phyloP scores from a whole-genome alignment of 495 filamentous ascomycete genomes.

The Cladorrhinum samala region DNA sequence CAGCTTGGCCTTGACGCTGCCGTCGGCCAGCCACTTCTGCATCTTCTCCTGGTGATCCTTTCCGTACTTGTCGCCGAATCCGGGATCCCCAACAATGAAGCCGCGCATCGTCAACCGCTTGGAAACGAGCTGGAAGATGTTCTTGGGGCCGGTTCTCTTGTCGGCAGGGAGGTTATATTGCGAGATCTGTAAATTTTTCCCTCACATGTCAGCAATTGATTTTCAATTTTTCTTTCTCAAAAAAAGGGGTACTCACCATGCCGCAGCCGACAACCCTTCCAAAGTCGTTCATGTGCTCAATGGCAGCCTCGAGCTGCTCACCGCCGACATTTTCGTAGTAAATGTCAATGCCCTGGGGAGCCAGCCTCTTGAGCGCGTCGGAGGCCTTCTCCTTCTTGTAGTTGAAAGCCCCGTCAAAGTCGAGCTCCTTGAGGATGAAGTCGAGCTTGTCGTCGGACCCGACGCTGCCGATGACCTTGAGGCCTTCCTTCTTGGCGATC shows the following conservation, averaged over 20 bases:
- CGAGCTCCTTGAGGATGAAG: constrained; percentile 58
- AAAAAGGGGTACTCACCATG: too few species aligned
- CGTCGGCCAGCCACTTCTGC: constrained; percentile 77
- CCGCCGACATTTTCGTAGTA: constrained; percentile 96
- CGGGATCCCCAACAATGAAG: constrained; percentile 61
- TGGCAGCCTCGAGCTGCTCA: constrained; percentile 72
- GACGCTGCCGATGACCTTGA: constrained; percentile 68
- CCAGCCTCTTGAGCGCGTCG: constrained; percentile 67
- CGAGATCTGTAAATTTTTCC: too few species aligned
- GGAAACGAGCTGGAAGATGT: constrained; percentile 47
- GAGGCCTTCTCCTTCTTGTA: constrained; percentile 58
- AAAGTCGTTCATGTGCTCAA: constrained; percentile 60
- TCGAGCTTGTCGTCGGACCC: constrained; percentile 64
- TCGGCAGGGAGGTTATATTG: constrained; percentile 63
- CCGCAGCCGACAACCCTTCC: constrained; percentile 62
- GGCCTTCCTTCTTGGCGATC: constrained; percentile 78
- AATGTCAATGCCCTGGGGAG: constrained; percentile 82
- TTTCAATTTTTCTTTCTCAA: too few species aligned
- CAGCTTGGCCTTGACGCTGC: constrained; percentile 67
- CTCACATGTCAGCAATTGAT: too few species aligned
- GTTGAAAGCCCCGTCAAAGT: constrained; percentile 68
- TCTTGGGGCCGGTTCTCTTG: constrained; percentile 63
- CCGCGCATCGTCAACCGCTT: constrained; percentile 56
- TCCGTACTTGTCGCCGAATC: constrained; percentile 64
- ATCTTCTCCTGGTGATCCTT: constrained; percentile 78